phyloP scores from a whole-genome alignment of 2,329 filamentous ascomycete species.

The Penicillium sp. region DNA sequence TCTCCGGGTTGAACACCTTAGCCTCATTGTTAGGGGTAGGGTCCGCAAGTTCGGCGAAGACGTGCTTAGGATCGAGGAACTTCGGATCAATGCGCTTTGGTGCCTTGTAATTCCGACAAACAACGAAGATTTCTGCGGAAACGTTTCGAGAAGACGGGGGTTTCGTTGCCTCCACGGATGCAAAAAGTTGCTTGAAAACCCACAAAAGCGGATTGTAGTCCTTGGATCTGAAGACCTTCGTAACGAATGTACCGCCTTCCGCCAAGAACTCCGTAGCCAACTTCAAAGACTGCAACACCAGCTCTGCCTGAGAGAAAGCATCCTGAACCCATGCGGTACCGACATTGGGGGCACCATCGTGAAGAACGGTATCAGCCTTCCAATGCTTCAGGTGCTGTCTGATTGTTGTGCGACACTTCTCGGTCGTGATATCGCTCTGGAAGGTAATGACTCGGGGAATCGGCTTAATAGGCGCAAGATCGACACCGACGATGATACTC shows the following conservation, averaged over 20 bases:
- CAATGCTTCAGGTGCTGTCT: conserved; percentile 83
- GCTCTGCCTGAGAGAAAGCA: conserved; percentile 92
- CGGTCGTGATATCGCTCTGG: conserved; percentile 94
- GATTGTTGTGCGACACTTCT: conserved; percentile 87
- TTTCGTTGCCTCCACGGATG: conserved; percentile 92
- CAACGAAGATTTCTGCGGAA: conserved; percentile 96
- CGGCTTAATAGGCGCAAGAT: conserved; percentile 87
- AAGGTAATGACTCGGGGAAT: conserved; percentile 92
- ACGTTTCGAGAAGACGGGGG: conserved; percentile 92
- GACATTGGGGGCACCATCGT: conserved; percentile 95
- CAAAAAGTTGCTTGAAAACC: conserved; percentile 96
- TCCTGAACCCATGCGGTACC: conserved; percentile 98
- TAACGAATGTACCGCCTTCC: conserved; percentile 86
- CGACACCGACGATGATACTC: conserved; percentile 86
- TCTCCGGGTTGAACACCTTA: conserved; percentile 93
- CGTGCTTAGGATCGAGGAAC: conserved; percentile 77
- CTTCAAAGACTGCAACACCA: conserved; percentile 82
- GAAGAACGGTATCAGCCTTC: conserved; percentile 91
- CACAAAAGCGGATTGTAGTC: conserved; percentile 93
- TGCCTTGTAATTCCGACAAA: conserved; percentile 89
- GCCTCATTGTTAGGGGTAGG: conserved; percentile 89
- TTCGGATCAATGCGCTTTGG: conserved; percentile 87
- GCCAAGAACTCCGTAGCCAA: conserved; percentile 86
- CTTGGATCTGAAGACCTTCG: conserved; percentile 93
- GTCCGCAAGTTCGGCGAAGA: conserved; percentile 84